phyloP scores from a whole-genome alignment of 805 yeast species.

The Maudiozyma turicensis region DNA sequence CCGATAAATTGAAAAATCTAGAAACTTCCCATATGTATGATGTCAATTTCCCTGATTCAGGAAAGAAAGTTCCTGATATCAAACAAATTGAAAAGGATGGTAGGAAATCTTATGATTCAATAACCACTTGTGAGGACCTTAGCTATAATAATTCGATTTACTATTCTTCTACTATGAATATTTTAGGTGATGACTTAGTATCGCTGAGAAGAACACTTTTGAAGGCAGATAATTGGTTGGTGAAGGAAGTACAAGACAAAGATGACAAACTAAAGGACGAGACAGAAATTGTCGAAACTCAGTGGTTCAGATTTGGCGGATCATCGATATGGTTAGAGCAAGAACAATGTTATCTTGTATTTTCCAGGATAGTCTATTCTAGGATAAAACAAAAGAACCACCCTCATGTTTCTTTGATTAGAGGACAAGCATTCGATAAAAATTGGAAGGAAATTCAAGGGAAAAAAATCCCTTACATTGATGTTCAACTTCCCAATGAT shows the following conservation, averaged over 20 bases:
- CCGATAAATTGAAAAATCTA: background rate
- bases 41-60: background rate
- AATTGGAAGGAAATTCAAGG: constrained; percentile 33
- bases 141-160: too few relatives aligned
- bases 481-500: constrained; percentile 15
- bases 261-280: background rate
- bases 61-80: constrained; percentile 3
- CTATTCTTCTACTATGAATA: constrained; percentile 31
- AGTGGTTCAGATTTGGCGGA: constrained; percentile 33
- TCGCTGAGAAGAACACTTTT: background rate
- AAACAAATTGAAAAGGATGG: constrained; percentile 28
- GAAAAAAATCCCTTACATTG: constrained; percentile 22
- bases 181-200: constrained; percentile 1
- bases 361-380: constrained; percentile 6
- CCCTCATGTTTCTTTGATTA: constrained; percentile 28
- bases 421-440: constrained; percentile 36
- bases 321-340: constrained; percentile 44
- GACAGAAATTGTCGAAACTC: constrained; percentile 5
- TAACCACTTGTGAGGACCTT: too few relatives aligned
- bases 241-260: background rate
- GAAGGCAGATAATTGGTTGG: background rate
- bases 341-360: constrained; percentile 40
- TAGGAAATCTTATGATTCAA: background rate
- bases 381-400: background rate
- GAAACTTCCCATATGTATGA: background rate